Evolutionary conservation across 495 filamentous ascomycete species (phyloP).

Genomic region (Tuber borchii): DNA sequence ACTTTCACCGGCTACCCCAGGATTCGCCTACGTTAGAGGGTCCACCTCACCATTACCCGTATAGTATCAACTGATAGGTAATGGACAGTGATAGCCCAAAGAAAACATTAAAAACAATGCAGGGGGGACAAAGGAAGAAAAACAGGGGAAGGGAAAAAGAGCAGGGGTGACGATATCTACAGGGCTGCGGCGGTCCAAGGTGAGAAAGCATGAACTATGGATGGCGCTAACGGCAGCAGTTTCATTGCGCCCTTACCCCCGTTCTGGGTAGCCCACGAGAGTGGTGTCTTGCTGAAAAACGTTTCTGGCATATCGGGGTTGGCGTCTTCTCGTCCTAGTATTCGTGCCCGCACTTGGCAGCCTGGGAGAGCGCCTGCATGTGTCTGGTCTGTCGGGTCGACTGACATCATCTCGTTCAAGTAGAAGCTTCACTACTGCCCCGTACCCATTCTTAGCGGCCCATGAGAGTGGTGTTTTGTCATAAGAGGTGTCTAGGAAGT

Average conservation of each 20-base stretch:
- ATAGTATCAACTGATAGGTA: too few relatives aligned
- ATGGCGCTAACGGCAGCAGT: not conserved
- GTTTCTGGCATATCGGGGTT: not conserved
- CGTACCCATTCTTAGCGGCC: not conserved
- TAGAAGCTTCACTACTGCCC: not conserved
- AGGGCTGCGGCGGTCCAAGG: not conserved
- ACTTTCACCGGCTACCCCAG: too few relatives aligned
- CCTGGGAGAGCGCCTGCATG: not conserved
- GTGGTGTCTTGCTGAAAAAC: not conserved
- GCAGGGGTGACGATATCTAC: not conserved
- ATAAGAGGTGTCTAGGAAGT: not conserved
- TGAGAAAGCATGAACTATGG: not conserved
- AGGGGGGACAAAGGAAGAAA: too few relatives aligned
- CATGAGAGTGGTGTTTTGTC: not conserved
- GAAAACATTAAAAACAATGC: too few relatives aligned
- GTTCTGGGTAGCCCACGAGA: not conserved
- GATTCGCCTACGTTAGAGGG: too few relatives aligned
- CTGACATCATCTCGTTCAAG: not conserved
- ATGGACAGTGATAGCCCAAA: too few relatives aligned
- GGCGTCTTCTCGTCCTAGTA: not conserved
- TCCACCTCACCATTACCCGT: too few relatives aligned
- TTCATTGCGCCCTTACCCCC: not conserved
- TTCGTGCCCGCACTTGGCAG: too few relatives aligned
- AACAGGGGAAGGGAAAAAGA: not conserved
- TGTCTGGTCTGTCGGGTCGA: not conserved